Conservation (phyloP, 73 alveolate species). For the Durusdinium trenchii region DNA sequence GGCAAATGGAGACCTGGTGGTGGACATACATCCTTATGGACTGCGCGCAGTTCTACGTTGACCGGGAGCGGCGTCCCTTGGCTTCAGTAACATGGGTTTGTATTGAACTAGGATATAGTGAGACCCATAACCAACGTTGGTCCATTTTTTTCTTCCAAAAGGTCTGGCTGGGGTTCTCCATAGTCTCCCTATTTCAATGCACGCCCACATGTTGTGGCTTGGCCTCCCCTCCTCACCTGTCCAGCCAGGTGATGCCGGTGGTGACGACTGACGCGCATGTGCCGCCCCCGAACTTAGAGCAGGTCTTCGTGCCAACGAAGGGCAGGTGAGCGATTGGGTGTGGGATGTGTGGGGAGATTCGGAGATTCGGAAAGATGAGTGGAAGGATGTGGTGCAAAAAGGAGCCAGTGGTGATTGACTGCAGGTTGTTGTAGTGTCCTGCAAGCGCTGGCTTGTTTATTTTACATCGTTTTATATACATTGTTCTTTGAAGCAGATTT, state of each 20-base stretch:
- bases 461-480: background rate
- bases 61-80: no score
- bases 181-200: background rate
- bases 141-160: no score
- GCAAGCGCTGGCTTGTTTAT: background rate
- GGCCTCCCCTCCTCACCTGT: no score
- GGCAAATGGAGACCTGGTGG: no score
- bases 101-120: no score
- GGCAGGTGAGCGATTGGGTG: background rate
- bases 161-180: no score
- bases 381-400: background rate
- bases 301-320: conserved; percentile 90
- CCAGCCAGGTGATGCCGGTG: conserved; percentile 65
- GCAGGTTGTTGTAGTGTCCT: background rate
- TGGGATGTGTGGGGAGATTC: no score
- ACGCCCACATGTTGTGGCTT: background rate
- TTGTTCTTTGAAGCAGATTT: background rate
- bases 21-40: no score
- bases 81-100: no score
- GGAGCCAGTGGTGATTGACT: background rate
- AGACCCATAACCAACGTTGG: no score
- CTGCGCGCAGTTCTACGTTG: no score
- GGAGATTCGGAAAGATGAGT: background rate
- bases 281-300: conserved; percentile 81
- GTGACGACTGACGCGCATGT: conserved; percentile 92